Conservation (phyloP, 2,329 filamentous ascomycete genomes). For the Teratosphaeria pseudoeucalypti region DNA sequence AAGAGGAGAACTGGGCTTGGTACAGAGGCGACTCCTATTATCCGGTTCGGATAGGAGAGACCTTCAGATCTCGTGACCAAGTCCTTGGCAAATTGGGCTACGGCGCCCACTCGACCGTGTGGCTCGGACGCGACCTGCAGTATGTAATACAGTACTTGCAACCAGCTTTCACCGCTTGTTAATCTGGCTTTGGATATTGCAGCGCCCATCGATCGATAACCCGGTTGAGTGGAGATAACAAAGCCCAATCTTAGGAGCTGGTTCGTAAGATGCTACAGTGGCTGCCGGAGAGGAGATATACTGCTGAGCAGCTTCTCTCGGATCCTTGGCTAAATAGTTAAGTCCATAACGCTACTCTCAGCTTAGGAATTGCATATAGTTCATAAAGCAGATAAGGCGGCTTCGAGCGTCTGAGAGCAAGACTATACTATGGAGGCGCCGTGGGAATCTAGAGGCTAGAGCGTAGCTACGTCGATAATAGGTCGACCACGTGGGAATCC, state of each 20-base stretch:
- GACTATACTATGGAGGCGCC: too few relatives aligned
- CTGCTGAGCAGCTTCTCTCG: constrained; percentile 14
- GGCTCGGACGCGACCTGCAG: constrained; percentile 4
- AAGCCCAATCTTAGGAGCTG: constrained; percentile 27
- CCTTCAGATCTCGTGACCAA: constrained; percentile 13
- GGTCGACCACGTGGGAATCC: too few relatives aligned
- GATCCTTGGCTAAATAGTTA: not conserved
- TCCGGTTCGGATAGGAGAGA: constrained; percentile 25
- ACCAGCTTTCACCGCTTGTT: not conserved
- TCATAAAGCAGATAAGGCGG: too few relatives aligned
- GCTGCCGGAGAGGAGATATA: constrained; percentile 29
- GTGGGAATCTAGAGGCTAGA: too few relatives aligned
- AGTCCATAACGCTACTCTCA: not conserved
- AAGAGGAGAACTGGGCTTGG: not conserved
- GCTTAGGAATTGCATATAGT: too few relatives aligned
- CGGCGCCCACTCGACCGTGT: constrained; percentile 4
- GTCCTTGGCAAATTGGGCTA: constrained; percentile 3
- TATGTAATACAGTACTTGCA: not conserved
- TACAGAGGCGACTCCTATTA: constrained; percentile 18
- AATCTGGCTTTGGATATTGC: not conserved
- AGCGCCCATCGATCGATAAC: constrained; percentile 2
- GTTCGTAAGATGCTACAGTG: constrained; percentile 30
- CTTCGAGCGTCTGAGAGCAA: too few relatives aligned
- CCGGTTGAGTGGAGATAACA: constrained; percentile 16
- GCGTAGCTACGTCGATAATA: too few relatives aligned